phyloP scores from a whole-genome alignment of 352 stramenopile species.

The Globisporangium nodosum region DNA sequence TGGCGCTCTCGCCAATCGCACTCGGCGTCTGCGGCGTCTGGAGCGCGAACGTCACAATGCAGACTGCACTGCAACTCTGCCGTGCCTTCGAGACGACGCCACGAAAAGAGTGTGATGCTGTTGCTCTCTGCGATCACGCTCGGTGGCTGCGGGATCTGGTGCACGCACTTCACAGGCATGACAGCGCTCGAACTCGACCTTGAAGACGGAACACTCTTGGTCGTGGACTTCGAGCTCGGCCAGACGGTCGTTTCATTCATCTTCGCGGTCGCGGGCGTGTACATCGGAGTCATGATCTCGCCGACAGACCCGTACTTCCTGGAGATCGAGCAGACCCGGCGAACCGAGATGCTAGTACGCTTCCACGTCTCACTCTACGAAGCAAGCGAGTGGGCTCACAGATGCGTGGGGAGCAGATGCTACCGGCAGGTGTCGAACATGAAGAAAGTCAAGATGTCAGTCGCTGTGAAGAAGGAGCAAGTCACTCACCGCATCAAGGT shows the following conservation, averaged over 20 bases:
- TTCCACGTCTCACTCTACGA: not conserved
- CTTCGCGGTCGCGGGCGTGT: slow-evolving; percentile 45
- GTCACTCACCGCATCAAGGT: not conserved
- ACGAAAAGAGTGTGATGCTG: not conserved
- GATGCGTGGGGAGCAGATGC: not conserved
- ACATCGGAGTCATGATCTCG: slow-evolving; percentile 44
- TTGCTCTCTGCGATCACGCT: slow-evolving; percentile 29
- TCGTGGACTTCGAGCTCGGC: slow-evolving; percentile 48
- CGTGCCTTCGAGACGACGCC: no score
- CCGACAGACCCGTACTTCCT: slow-evolving; percentile 62
- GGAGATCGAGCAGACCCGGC: slow-evolving; percentile 43
- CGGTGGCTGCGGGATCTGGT: slow-evolving; percentile 64
- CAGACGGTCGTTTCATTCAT: slow-evolving; percentile 53
- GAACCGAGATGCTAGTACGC: slow-evolving; percentile 15
- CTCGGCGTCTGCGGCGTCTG: no score
- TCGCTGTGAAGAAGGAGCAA: not conserved
- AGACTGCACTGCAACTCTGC: no score
- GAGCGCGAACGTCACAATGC: no score
- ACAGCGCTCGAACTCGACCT: slow-evolving; percentile 32
- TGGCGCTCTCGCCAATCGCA: no score
- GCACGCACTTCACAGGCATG: slow-evolving; percentile 77
- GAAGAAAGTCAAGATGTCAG: slow-evolving; percentile 7
- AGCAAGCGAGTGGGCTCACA: not conserved
- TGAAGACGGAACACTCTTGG: slow-evolving; percentile 26
- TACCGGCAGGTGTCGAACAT: not conserved